Evolutionary conservation across 768 basidiomycete species (phyloP), one percentile per base, ranked within the genome.

Genomic region (Trametes coccinea): DNA sequence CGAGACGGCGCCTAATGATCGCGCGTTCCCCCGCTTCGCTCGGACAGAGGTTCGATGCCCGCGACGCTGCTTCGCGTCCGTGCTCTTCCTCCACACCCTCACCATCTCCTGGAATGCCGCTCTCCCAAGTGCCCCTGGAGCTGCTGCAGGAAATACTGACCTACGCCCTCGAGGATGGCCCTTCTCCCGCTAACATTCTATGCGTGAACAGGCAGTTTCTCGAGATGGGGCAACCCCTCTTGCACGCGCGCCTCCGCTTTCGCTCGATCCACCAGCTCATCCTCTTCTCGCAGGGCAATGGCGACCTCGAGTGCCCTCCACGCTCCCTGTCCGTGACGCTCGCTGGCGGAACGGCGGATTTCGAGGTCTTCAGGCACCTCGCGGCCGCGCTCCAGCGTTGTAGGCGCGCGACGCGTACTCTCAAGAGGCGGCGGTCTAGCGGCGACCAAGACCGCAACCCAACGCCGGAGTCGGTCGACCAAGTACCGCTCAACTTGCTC

Each of bases 401-500:
- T 45, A 53, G 58, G 47, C 44, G 45, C 13, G 48, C 5, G 5
- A 39, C 31, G 39, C 56, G 43, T 14, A 14, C 47, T 31, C 6
- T 33, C 6, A 40, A 50, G 30, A 50, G 46, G 56, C 6, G 30
- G 37, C 17, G 31, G 37, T 4, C 27, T 43, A 13, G 41, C 14
- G 14, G 30, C 5, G 49, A 7, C 34, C 40, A 31, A 45, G n/a
- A 13, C 22, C 2, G 22, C 37, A 7, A 14, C 6, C 30, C 2
- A 13, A 37, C n/a, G 13, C 16, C 47, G 16, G 52, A 49, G 4
- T 17, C 10, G 3, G 17, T 31, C 7, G 34, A 57, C 40, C 61
- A 60, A 17, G 59, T 70, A 8, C 60, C 66, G 29, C 60, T 82
- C 37, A 71, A 76, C 27, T 54, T 37, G 43, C 61, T 82, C 16